phyloP scores from a whole-genome alignment of 2,329 filamentous ascomycete genomes.

The Periconia digitata region DNA sequence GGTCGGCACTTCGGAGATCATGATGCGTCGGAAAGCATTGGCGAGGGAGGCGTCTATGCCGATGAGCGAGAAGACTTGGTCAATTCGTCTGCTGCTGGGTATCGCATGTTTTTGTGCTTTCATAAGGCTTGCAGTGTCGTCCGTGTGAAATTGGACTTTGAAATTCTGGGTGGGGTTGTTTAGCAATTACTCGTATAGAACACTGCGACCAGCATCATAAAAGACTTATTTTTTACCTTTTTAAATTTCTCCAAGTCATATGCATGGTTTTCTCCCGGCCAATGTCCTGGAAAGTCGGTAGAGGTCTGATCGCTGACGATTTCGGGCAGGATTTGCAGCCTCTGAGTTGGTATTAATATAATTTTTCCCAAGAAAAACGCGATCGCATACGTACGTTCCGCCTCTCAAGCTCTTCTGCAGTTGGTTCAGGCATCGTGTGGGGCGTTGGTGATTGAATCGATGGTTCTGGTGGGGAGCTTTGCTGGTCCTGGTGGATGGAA shows the following conservation, averaged over 20 bases:
- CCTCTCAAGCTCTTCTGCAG: conserved; percentile 58
- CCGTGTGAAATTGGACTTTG: conserved; percentile 79
- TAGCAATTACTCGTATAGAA: not conserved
- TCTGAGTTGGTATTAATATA: conserved; percentile 52
- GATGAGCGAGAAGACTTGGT: conserved; percentile 86
- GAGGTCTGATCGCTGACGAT: conserved; percentile 87
- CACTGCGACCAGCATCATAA: not conserved
- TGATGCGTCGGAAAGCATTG: conserved; percentile 95
- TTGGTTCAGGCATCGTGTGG: conserved; percentile 47
- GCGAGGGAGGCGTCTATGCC: conserved; percentile 90
- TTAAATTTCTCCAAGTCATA: conserved; percentile 77
- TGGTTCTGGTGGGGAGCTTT: conserved; percentile 21
- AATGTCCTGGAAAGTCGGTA: conserved; percentile 90
- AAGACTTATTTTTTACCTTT: conserved; percentile 42
- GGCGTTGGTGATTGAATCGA: conserved; percentile 9
- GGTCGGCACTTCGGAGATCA: conserved; percentile 91
- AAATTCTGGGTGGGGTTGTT: conserved; percentile 56
- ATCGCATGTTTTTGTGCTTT: conserved; percentile 50
- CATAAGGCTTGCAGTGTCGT: conserved; percentile 40
- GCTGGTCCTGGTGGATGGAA: conserved; percentile 14
- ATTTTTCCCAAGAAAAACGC: not conserved
- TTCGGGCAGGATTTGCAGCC: conserved; percentile 84
- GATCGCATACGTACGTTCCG: conserved; percentile 57
- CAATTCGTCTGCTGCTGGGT: conserved; percentile 39
- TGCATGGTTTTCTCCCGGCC: conserved; percentile 80